phyloP scores from a whole-genome alignment of 2,329 filamentous ascomycete species.

The Trichoderma harzianum region DNA sequence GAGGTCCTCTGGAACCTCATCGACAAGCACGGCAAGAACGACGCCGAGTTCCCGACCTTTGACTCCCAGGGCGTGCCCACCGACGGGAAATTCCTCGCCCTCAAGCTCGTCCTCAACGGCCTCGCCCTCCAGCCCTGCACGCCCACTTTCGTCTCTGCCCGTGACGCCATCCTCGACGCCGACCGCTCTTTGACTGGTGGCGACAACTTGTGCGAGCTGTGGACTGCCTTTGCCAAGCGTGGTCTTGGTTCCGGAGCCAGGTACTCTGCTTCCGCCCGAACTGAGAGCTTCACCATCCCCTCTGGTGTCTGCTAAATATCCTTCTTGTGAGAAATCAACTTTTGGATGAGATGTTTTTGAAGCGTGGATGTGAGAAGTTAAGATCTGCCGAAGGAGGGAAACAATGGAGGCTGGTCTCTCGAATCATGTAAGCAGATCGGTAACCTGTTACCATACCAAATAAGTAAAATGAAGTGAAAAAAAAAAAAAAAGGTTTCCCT shows the following conservation, averaged over 20 bases:
- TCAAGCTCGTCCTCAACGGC: conserved; percentile 52
- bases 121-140: conserved; percentile 56
- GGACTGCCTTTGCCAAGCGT: conserved; percentile 55
- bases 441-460: neutral
- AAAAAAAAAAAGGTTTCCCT: neutral
- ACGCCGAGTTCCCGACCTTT: conserved; percentile 40
- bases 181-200: conserved; percentile 51
- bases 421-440: neutral
- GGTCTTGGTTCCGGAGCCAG: conserved; percentile 45
- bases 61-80: conserved; percentile 43
- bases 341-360: neutral
- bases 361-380: neutral
- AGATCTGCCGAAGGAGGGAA: neutral
- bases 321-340: neutral
- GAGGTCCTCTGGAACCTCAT: conserved; percentile 58
- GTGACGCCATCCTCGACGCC: conserved; percentile 55
- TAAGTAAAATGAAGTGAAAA: conserved; percentile 8
- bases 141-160: conserved; percentile 50
- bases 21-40: conserved; percentile 52
- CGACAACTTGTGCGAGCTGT: conserved; percentile 49
- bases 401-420: neutral
- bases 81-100: conserved; percentile 49
- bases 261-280: conserved; percentile 29
- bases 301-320: conserved; percentile 24
- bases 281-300: conserved; percentile 32